These are phyloP conservation scores for Truncatella angustata DNA, from an alignment of 2,329 filamentous ascomycete genomes.

Conservation along the genomic window DNA sequence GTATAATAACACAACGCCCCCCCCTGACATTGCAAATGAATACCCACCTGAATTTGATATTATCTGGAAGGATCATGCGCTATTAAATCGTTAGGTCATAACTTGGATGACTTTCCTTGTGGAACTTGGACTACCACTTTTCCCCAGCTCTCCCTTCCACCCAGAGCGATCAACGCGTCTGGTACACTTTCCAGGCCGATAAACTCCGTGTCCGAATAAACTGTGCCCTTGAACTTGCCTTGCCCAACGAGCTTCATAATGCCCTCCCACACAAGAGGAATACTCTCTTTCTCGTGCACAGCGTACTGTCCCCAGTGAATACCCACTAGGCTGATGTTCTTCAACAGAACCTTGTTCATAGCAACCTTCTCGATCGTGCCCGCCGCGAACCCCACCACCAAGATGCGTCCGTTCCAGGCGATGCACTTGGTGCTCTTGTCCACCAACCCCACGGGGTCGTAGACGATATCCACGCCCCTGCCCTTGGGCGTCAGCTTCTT, in stretches of 20 bases:
- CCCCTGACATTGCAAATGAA: no score
- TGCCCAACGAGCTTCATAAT: slow-evolving; percentile 74
- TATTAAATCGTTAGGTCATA: no score
- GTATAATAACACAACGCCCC: no score
- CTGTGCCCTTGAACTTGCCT: slow-evolving; percentile 78
- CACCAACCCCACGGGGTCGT: slow-evolving; percentile 89
- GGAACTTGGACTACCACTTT: slow-evolving; percentile 91
- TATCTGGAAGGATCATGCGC: no score
- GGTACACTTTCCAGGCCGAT: slow-evolving; percentile 78
- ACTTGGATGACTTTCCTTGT: slow-evolving; percentile 59
- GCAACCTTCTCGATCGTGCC: slow-evolving; percentile 88
- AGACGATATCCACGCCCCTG: slow-evolving; percentile 84
- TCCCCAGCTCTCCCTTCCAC: slow-evolving; percentile 84
- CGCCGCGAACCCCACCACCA: slow-evolving; percentile 87
- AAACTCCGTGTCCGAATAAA: slow-evolving; percentile 79
- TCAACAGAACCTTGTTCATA: slow-evolving; percentile 87
- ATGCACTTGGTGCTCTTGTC: slow-evolving; percentile 87
- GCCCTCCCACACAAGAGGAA: slow-evolving; percentile 75
- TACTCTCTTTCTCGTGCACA: slow-evolving; percentile 66
- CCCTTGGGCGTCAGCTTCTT: slow-evolving; percentile 73
- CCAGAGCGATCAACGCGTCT: slow-evolving; percentile 73
- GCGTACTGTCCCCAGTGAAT: slow-evolving; percentile 90
- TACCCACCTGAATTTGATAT: no score
- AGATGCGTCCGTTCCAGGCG: slow-evolving; percentile 85
- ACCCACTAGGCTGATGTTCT: slow-evolving; percentile 89